Conservation (phyloP, 192 early-diverging fungal species). For the Physocladia obscura region DNA sequence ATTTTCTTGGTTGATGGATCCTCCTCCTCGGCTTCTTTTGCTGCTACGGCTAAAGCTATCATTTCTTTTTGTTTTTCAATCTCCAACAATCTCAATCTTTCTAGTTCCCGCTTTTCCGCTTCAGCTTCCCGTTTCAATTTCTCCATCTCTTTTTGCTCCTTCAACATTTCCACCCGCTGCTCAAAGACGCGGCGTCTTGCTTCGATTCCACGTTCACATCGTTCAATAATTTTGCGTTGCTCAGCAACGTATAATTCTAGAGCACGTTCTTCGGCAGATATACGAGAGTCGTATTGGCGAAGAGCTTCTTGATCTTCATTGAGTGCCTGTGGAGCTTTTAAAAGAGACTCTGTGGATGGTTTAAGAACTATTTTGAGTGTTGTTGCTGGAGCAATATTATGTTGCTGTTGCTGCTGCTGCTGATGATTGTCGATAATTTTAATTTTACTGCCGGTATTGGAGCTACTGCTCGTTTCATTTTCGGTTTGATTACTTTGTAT, state of each 20-base stretch:
- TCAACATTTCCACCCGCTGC: neutral
- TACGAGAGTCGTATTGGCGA: conserved; percentile 6
- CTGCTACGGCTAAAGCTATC: neutral
- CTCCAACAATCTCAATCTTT: neutral
- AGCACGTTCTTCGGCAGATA: conserved; percentile 10
- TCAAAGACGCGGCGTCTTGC: neutral
- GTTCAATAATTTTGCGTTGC: neutral
- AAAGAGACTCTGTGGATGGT: conserved; percentile 2
- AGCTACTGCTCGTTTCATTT: neutral
- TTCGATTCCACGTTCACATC: neutral
- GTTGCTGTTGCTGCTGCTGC: neutral
- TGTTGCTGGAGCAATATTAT: neutral
- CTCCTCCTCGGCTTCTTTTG: neutral
- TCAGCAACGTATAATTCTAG: neutral
- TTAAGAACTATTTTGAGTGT: conserved; percentile 19
- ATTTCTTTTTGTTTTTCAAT: neutral
- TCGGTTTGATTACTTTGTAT: neutral
- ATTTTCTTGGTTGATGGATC: neutral
- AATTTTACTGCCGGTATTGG: neutral
- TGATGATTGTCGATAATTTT: neutral
- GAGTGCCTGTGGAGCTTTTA: neutral
- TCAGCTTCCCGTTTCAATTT: neutral
- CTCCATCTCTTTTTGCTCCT: conserved; percentile 3
- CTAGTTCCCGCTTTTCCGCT: neutral
- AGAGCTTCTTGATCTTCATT: neutral